phyloP scores from a whole-genome alignment of 2,329 filamentous ascomycete genomes.

The Microascus cirrosus region DNA sequence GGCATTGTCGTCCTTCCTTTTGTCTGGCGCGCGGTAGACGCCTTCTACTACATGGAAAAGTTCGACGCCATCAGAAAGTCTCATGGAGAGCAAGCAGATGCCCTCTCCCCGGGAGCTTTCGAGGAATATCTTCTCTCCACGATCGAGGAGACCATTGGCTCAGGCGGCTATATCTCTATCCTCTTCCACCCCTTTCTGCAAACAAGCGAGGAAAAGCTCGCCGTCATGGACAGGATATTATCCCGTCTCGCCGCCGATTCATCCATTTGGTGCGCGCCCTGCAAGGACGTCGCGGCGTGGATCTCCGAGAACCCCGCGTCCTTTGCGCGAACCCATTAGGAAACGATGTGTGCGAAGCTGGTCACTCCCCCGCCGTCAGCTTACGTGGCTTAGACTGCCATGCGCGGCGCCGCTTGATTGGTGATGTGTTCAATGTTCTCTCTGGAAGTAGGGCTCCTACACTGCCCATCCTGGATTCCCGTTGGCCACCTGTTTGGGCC shows the following conservation, averaged over 20 bases:
- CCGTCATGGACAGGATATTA: conserved; percentile 14
- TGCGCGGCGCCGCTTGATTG: too few species aligned
- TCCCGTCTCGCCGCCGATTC: conserved; percentile 9
- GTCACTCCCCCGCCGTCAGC: not conserved
- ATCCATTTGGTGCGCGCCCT: conserved; percentile 16
- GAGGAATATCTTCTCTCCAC: conserved; percentile 10
- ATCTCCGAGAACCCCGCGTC: conserved; percentile 8
- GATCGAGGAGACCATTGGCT: conserved; percentile 11
- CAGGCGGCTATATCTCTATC: conserved; percentile 13
- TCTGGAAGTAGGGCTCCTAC: too few species aligned
- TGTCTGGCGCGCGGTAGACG: conserved; percentile 17
- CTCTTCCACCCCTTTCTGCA: conserved; percentile 18
- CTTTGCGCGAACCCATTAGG: not conserved
- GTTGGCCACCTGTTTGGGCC: too few species aligned
- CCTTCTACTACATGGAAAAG: conserved; percentile 20
- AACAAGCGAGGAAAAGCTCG: conserved; percentile 14
- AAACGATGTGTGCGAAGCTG: too few species aligned
- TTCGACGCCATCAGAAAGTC: conserved; percentile 11
- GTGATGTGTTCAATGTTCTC: too few species aligned
- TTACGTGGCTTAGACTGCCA: too few species aligned
- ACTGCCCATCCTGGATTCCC: too few species aligned
- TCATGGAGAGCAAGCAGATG: conserved; percentile 9
- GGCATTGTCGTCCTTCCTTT: conserved; percentile 16
- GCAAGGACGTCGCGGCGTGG: conserved; percentile 14
- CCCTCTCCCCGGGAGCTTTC: conserved; percentile 10